These are phyloP conservation scores for Avena sativa DNA, from an alignment of 176 grass and related monocot genomes.

Conservation along the genomic window DNA sequence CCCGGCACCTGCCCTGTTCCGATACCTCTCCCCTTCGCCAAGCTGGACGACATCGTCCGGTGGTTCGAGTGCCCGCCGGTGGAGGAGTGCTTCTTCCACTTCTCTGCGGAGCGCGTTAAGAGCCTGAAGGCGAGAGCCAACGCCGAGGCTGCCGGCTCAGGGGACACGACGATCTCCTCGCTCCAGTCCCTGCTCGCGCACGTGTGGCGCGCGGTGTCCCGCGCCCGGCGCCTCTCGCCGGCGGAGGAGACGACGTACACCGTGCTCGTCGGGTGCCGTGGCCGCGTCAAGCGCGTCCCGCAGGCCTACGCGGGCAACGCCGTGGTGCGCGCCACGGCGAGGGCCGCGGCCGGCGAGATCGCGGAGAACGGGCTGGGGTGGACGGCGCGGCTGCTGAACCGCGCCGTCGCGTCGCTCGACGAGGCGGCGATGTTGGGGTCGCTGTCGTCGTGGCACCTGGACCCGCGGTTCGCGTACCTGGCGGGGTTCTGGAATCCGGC, in stretches of 20 bases:
- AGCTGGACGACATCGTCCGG: conserved; percentile 7
- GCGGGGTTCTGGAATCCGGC: not conserved
- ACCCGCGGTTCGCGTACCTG: conserved; percentile 20
- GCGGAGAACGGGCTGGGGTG: not conserved
- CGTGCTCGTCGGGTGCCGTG: conserved; percentile 2
- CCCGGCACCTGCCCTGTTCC: not conserved
- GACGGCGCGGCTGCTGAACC: conserved; percentile 19
- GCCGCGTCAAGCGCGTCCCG: conserved; percentile 7
- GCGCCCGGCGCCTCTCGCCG: not conserved
- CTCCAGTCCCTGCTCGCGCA: conserved; percentile 26
- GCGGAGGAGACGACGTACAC: conserved; percentile 6
- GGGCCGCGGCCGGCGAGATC: not conserved
- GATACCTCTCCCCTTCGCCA: not conserved
- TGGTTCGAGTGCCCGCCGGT: not conserved
- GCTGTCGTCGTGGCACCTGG: not conserved
- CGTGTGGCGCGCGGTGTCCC: conserved; percentile 15
- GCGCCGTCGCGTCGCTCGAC: conserved; percentile 3
- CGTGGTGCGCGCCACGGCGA: conserved; percentile 25
- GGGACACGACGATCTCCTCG: not conserved
- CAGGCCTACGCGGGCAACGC: conserved; percentile 5
- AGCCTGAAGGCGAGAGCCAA: conserved; percentile 4
- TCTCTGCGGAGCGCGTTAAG: not conserved
- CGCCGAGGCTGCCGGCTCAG: not conserved
- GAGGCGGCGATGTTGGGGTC: not conserved
- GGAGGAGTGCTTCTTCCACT: conserved; percentile 24